phyloP scores from a whole-genome alignment of 2,329 filamentous ascomycete genomes.

The Ophiostoma novo-ulmi region DNA sequence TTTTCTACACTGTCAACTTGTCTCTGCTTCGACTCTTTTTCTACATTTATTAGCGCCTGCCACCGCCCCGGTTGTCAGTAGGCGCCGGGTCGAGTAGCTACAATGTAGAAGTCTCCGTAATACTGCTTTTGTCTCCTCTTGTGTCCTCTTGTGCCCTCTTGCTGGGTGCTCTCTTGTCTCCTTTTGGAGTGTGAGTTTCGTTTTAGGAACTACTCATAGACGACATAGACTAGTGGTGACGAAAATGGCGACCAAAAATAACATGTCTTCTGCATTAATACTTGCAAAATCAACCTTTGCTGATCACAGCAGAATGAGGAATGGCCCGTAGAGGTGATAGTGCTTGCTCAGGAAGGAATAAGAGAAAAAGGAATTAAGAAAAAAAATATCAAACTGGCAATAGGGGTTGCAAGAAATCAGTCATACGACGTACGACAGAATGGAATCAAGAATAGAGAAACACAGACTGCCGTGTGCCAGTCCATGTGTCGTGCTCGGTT shows the following conservation, averaged over 20 bases:
- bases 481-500: neutral
- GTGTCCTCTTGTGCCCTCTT: neutral
- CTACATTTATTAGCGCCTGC: neutral
- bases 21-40: neutral
- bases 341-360: neutral
- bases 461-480: neutral
- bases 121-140: neutral
- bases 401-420: constrained; percentile 1
- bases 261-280: neutral
- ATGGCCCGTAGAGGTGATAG: neutral
- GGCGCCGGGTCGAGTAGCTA: neutral
- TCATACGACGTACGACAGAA: neutral
- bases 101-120: neutral
- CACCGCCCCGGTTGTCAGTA: constrained; percentile 6
- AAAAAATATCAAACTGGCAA: neutral
- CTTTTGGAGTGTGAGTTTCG: neutral
- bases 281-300: neutral
- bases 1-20: neutral
- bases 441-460: neutral
- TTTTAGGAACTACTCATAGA: neutral
- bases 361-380: neutral
- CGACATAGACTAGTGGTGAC: neutral
- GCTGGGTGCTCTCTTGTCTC: neutral
- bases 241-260: neutral
- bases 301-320: neutral